Evolutionary conservation across 139 green algal species (phyloP).

Genomic region (Tetradesmus lagerheimii): DNA sequence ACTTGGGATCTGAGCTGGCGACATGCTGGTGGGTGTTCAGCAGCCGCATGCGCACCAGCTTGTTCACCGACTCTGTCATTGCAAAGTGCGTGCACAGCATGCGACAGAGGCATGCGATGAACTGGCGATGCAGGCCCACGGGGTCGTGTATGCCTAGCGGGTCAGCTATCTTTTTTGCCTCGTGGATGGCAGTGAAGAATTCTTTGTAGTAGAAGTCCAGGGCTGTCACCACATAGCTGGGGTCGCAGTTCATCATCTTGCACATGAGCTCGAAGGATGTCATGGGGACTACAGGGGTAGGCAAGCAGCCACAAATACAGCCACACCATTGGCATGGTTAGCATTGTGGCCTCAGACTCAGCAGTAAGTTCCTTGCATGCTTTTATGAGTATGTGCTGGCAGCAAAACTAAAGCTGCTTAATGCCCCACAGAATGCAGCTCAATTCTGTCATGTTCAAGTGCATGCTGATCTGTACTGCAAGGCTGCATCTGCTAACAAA

Average conservation of each 20-base stretch:
- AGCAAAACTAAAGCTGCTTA: too few species aligned
- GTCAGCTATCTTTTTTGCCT: not conserved
- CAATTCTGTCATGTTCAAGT: too few species aligned
- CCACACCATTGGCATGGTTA: too few species aligned
- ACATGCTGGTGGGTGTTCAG: not conserved
- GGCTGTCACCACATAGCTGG: not conserved
- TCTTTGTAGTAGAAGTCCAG: not conserved
- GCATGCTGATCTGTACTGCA: too few species aligned
- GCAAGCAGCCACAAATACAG: too few species aligned
- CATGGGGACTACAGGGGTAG: not conserved
- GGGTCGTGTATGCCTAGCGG: not conserved
- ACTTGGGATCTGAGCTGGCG: not conserved
- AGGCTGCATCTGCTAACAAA: too few species aligned
- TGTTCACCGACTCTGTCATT: not conserved
- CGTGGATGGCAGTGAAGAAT: not conserved
- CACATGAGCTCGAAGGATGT: not conserved
- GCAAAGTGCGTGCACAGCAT: not conserved
- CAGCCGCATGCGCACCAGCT: constrained; percentile 20
- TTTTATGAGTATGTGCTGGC: too few species aligned
- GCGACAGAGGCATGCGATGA: not conserved
- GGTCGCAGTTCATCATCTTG: constrained; percentile 7
- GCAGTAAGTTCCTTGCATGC: too few species aligned
- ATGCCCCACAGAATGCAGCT: too few species aligned
- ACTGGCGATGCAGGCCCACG: not conserved
- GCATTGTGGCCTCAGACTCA: too few species aligned